A percentile compares a stretch with the other conserved stretches of the same genome.
Conservation (phyloP, 148 eudicot species). For the Chenopodium suecicum region DNA sequence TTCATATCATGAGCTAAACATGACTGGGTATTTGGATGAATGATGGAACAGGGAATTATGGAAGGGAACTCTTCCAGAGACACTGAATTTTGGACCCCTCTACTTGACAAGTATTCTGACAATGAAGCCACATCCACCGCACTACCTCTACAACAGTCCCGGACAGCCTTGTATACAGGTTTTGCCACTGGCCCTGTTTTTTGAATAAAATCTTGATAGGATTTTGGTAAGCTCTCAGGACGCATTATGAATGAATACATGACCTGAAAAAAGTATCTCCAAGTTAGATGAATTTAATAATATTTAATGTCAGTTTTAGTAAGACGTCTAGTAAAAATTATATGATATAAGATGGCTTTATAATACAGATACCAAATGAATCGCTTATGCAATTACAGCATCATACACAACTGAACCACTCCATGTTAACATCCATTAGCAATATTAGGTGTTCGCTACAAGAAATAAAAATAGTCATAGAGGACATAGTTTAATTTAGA, state of each 20-base stretch:
- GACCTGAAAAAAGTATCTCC: constrained; percentile 47
- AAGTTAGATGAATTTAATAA: constrained; percentile 4
- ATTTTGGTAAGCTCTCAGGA: constrained; percentile 97
- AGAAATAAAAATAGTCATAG: not conserved
- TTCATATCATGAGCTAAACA: constrained; percentile 71
- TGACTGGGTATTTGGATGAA: constrained; percentile 76
- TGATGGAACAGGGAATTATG: constrained; percentile 87
- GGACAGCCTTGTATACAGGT: constrained; percentile 94
- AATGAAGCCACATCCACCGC: constrained; percentile 76
- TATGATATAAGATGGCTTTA: not conserved
- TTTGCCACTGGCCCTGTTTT: constrained; percentile 95
- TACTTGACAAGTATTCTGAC: constrained; percentile 64
- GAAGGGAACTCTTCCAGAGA: constrained; percentile 73
- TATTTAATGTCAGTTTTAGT: not conserved
- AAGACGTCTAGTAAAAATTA: not conserved
- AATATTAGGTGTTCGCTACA: not conserved
- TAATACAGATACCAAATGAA: not conserved
- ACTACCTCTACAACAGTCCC: constrained; percentile 85
- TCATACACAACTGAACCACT: not conserved
- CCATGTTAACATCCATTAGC: not conserved
- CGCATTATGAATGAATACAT: constrained; percentile 98
- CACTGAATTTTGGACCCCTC: constrained; percentile 38
- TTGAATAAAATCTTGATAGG: constrained; percentile 94
- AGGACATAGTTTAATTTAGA: not conserved
- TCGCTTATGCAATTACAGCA: not conserved